Base-by-base conservation (phyloP, 1,284 basidiomycete genomes). In the Paramarasmius palmivorus region DNA sequence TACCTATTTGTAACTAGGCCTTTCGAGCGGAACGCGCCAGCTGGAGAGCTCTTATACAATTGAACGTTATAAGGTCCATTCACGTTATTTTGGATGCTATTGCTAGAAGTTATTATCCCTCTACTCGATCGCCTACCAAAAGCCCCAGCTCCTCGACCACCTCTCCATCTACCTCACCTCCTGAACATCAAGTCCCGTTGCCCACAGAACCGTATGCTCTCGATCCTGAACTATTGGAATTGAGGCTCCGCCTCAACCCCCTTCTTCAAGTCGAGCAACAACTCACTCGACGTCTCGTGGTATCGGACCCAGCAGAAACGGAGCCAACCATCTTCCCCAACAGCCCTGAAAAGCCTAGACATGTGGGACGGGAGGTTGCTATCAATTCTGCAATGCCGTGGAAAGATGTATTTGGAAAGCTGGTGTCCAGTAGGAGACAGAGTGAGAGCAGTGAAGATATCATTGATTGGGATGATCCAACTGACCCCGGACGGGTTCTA, bases 41-140 rank as follows among this genome's bases (percentile, higher is more conserved):
- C 4, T 90, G 88, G 88, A 73, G 81, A 50, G 77, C 81, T 1
- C 82, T 90, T 53, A 81, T 90, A 29, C 86, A 88, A 56, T 77
- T 90, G 35, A 90, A 90, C 64, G 75, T 90, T 57, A 83, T 88
- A 25, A 83, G 80, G 47, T 85, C 86, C 19, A 77, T 88, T 52
- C 84, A 80, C 38, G 68, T 77, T 57, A 84, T 90, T 60, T 74
- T 89, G 49, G 80, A 83, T 52, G 77, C 79, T 41, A 73, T 88
- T 54, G 63, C 76, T 19, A 73, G 78, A 20, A 71, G 72, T 0
- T 73, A 77, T 49, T 44, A 50, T 20, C 41, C 50, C 20, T 35
- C 34, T 14, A 40, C 47, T 42, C 48, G 51, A 2, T n/a, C 42
- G 12, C 14, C 50, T 2, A n/a, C 35, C 4, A 53, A 49, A 32